Evolutionary conservation across 495 filamentous ascomycete genomes (phyloP), one percentile per base, ranked within the genome.

Genomic region (Penicillium bovifimosum): DNA sequence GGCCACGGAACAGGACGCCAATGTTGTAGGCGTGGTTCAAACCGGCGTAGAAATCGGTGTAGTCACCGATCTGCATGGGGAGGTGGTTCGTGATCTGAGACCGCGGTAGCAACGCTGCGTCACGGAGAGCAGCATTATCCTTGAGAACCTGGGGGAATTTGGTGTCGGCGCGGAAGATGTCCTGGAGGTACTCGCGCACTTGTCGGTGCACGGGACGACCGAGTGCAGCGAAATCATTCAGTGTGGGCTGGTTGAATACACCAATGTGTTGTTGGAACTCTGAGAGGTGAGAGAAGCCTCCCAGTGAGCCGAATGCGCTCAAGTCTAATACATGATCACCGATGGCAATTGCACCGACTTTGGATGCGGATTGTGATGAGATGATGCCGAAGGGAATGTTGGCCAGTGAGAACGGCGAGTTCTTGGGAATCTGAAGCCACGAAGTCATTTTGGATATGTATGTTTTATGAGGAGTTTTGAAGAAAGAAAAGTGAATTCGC

Each of bases 31-130:
- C 92, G 70, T 97, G 92, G 62, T 96, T 84, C 46, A 84, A 70
- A 24, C 92, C 92, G n/a, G 87, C 92, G 70, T 90, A 97, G 75
- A 97, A 97, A 70, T 97, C 92, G 10, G 92, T 95, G 70, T 97
- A 97, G 65, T 96, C 90, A n/a, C 88, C 87, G 48, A 96, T 90
- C 29, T 78, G 76, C 82, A 97, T 83, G 5, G 92, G 92, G 11
- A 96, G 64, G 52, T 95, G 87, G 65, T 81, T 87, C 48, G 72
- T 79, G 20, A 91, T 84, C 4, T 77, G 66, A 8, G 77, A 73
- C 38, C 82, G 66, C 0, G 77, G 80, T 14, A 85, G 46, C 5
- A 90, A 66, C 1, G 72, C 76, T 38, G 73, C 60, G 41, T 78
- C 69, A 55, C 79, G 82, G 8, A 86, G 67, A 3, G 58, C 35